phyloP scores from a whole-genome alignment of 306 rosid species.

The Castanea sativa region DNA sequence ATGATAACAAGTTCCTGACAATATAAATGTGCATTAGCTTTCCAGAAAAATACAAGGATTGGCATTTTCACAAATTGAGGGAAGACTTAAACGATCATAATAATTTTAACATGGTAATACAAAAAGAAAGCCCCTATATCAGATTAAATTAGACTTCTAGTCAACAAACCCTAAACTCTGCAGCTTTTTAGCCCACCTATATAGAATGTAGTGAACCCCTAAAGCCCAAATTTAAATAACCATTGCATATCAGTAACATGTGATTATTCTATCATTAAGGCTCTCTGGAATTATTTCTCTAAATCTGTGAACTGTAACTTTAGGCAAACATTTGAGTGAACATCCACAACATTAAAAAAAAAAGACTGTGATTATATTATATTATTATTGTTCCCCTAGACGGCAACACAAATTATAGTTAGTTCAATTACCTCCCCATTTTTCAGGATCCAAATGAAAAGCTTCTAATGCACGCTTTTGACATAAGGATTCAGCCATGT shows the following conservation, averaged over 20 bases:
- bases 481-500: slow-evolving; percentile 87
- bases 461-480: slow-evolving; percentile 87
- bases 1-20: slow-evolving; percentile 3
- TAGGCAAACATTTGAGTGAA: neutral
- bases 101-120: neutral
- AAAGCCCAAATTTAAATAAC: neutral
- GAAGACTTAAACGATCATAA: neutral
- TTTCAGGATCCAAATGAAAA: slow-evolving; percentile 78
- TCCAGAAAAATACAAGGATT: neutral
- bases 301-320: neutral
- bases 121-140: neutral
- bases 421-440: slow-evolving; percentile 81
- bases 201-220: neutral
- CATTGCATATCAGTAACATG: neutral
- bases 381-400: neutral
- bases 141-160: neutral
- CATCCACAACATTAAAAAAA: neutral
- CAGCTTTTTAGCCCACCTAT: neutral
- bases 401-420: neutral
- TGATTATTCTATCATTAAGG: neutral
- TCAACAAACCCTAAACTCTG: neutral
- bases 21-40: neutral
- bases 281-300: neutral
- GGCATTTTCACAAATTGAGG: neutral
- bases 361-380: neutral